A percentile compares a stretch with the other conserved stretches of the same genome.
phyloP scores from a whole-genome alignment of 805 yeast species.

The Candida coleopterorum region DNA sequence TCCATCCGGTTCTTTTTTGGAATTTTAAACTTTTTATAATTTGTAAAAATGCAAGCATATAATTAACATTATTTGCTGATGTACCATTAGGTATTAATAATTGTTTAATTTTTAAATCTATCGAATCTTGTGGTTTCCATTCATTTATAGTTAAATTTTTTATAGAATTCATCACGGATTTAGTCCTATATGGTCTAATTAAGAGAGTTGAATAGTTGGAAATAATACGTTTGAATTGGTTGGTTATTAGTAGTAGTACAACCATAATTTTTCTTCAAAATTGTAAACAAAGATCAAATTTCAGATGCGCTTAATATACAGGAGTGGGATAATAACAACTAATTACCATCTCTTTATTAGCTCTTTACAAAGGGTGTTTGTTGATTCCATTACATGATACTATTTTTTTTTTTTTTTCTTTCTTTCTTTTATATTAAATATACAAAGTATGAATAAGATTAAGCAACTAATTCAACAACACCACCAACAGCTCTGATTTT shows the following conservation, averaged over 20 bases:
- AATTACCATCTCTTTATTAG: too few relatives aligned
- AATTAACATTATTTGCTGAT: slow-evolving; percentile 28
- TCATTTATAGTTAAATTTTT: slow-evolving; percentile 9
- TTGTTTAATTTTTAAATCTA: slow-evolving; percentile 42
- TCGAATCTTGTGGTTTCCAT: slow-evolving; percentile 54
- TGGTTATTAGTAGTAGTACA: too few relatives aligned
- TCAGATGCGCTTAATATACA: too few relatives aligned
- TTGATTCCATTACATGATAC: too few relatives aligned
- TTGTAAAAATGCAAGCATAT: slow-evolving; percentile 56
- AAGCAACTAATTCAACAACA: slow-evolving; percentile 98
- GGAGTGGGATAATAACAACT: too few relatives aligned
- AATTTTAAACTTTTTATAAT: slow-evolving; percentile 68
- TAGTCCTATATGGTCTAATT: slow-evolving; percentile 2
- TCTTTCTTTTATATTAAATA: slow-evolving; percentile 8
- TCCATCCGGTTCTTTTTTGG: slow-evolving; percentile 92
- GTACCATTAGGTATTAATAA: slow-evolving; percentile 24
- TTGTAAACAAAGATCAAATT: too few relatives aligned
- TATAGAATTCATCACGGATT: slow-evolving; percentile 2
- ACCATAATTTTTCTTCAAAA: too few relatives aligned
- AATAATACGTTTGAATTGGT: too few relatives aligned
- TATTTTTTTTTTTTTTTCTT: too few relatives aligned
- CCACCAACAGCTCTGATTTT: slow-evolving; percentile 99
- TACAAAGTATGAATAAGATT: slow-evolving; percentile 33
- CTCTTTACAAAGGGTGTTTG: too few relatives aligned
- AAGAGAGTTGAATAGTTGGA: too few relatives aligned